Evolutionary conservation across 768 basidiomycete genomes (phyloP), one percentile per base, ranked within the genome.

Genomic region (Pleurotus djamor): DNA sequence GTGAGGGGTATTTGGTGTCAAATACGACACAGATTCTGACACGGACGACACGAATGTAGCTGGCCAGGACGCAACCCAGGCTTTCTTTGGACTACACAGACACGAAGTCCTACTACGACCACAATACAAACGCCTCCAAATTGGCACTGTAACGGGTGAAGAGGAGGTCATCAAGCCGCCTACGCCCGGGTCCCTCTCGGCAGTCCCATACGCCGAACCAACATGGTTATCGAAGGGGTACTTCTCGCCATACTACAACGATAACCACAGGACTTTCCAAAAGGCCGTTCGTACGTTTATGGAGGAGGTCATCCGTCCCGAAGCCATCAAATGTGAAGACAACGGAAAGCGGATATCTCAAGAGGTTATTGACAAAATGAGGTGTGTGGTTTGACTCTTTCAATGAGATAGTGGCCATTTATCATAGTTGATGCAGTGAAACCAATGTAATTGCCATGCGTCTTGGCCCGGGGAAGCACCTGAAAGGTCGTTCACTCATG

Each of bases 401-500:
- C 48, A 33, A 51, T 8, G 12, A 7, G 28, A 9, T 51, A 35
- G 45, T 34, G 1, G 36, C n/a, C 28, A 36, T 12, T 33, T 41
- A 48, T 52, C 36, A 48, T n/a, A 17, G 9, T 65, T 28, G 21
- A 28, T 28, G 21, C 21, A 94, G 92, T 21, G 87, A 88, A 64
- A 73, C 80, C 60, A 89, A 93, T 71, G 78, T 96, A 45, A 86
- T 92, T 52, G 88, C 91, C 5, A 96, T 97, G 94, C 85, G 94
- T 4, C 80, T 95, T 55, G 95, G 95, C 1, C 94, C 94, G 2
- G 92, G 92, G 16, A 92, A 92, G 70, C 92, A 96, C 68, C 81
- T 97, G 17, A 76, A 90, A 68, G 93, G 94, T 0, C 80, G 84
- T 41, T 83, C 76, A 9, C 74, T 97, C 1, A 85, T 94, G 73